A percentile compares a stretch with the other conserved stretches of the same genome.
phyloP scores from a whole-genome alignment of 2,329 filamentous ascomycete genomes.

The Fusarium continuum region DNA sequence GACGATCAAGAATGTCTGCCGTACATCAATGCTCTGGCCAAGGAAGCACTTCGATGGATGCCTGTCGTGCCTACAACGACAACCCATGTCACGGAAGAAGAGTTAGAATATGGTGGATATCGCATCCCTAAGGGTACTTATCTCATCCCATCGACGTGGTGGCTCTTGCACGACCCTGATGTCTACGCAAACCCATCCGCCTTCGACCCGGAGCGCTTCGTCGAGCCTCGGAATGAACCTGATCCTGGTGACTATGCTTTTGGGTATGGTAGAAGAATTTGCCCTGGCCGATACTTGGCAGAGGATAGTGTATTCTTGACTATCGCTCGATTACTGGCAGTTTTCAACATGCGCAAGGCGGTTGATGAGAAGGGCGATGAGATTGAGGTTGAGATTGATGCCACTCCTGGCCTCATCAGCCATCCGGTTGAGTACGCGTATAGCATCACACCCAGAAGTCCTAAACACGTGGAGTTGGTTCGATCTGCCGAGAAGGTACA shows the following conservation, averaged over 20 bases:
- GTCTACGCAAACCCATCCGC: constrained; percentile 60
- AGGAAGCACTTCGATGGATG: constrained; percentile 46
- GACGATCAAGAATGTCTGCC: constrained; percentile 43
- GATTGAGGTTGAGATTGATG: constrained; percentile 28
- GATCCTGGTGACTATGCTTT: constrained; percentile 46
- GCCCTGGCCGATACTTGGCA: constrained; percentile 48
- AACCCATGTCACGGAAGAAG: constrained; percentile 50
- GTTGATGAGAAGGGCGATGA: constrained; percentile 29
- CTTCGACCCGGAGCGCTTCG: constrained; percentile 49
- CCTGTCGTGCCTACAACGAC: constrained; percentile 50
- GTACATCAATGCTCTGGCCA: constrained; percentile 46
- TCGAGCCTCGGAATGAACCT: constrained; percentile 44
- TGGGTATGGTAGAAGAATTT: constrained; percentile 50
- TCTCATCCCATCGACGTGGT: constrained; percentile 39
- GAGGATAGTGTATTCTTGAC: constrained; percentile 47
- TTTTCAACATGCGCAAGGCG: constrained; percentile 53
- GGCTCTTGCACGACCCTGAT: constrained; percentile 66
- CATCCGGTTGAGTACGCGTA: constrained; percentile 27
- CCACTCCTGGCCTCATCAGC: constrained; percentile 30
- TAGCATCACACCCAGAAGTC: constrained; percentile 33
- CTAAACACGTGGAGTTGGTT: constrained; percentile 28
- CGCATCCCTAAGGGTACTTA: constrained; percentile 43
- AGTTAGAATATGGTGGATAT: constrained; percentile 40
- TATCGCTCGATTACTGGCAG: constrained; percentile 54
- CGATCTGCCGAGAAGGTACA: constrained; percentile 24